Evolutionary conservation across 2,329 filamentous ascomycete species (phyloP).

Genomic region (Graphilbum sp.): DNA sequence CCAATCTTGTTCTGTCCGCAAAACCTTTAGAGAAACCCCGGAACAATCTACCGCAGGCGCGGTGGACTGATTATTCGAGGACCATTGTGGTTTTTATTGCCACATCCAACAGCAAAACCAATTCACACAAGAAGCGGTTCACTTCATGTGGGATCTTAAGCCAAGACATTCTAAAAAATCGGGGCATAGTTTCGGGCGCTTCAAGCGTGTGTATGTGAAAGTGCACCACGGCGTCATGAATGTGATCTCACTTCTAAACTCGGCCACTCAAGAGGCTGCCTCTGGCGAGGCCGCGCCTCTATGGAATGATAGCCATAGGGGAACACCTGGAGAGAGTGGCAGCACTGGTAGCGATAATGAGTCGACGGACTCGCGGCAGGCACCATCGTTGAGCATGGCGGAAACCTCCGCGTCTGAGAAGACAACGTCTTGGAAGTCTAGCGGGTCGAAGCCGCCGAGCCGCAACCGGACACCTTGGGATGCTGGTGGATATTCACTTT

Average conservation of each 20-base stretch:
- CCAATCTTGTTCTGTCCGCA: too few species aligned
- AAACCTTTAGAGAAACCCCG: too few species aligned
- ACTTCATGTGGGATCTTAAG: too few species aligned
- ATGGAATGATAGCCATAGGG: conserved; percentile 2
- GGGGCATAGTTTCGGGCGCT: too few species aligned
- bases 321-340: not conserved
- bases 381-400: conserved; percentile 13
- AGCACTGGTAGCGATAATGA: not conserved
- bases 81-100: too few species aligned
- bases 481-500: conserved; percentile 30
- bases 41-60: too few species aligned
- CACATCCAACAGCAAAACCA: too few species aligned
- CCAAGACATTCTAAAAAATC: too few species aligned
- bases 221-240: too few species aligned
- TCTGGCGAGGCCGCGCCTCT: not conserved
- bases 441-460: conserved; percentile 15
- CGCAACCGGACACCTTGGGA: conserved; percentile 33
- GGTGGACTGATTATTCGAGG: too few species aligned
- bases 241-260: conserved; percentile 24
- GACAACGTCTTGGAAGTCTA: conserved; percentile 10
- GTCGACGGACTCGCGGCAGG: conserved; percentile 11
- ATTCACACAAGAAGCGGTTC: too few species aligned
- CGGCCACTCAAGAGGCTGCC: conserved; percentile 14
- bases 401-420: conserved; percentile 19
- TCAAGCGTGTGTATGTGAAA: too few species aligned